Conservation (phyloP, 257 asterid species). For the Datura wrightii region DNA sequence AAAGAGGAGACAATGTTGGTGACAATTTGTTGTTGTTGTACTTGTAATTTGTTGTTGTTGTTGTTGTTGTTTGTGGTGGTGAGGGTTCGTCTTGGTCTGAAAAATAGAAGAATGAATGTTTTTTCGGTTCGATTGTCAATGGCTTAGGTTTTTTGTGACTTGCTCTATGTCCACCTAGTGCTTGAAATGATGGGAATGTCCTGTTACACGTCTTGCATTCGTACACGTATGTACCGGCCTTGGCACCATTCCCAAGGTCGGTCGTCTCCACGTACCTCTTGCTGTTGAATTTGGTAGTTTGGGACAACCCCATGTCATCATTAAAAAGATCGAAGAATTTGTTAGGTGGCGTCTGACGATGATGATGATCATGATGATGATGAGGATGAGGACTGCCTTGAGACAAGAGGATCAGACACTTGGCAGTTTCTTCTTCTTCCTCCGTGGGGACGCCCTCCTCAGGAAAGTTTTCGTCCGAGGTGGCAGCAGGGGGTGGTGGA, state of each 20-base stretch:
- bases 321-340: conserved; percentile 16
- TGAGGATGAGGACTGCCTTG: conserved; percentile 46
- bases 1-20: conserved; percentile 33
- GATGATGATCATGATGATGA: neutral
- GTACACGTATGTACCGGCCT: conserved; percentile 53
- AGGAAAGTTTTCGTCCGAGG: conserved; percentile 10
- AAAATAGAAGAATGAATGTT: neutral
- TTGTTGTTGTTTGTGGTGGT: neutral
- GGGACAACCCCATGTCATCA: conserved; percentile 17
- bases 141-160: conserved; percentile 57
- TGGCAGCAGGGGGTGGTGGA: neutral
- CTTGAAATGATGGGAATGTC: conserved; percentile 83
- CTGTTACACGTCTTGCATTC: conserved; percentile 82
- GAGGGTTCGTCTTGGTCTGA: conserved; percentile 44
- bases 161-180: conserved; percentile 92
- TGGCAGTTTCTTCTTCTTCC: conserved; percentile 86
- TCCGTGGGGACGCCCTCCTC: conserved; percentile 27
- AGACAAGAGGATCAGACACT: conserved; percentile 79
- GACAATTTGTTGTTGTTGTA: conserved; percentile 24
- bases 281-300: conserved; percentile 43
- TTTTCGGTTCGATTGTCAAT: conserved; percentile 33
- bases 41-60: conserved; percentile 22
- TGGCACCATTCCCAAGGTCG: conserved; percentile 39
- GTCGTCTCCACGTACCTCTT: conserved; percentile 46
- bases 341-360: neutral